phyloP scores from a whole-genome alignment of 768 basidiomycete genomes.

The Suillus lakei region DNA sequence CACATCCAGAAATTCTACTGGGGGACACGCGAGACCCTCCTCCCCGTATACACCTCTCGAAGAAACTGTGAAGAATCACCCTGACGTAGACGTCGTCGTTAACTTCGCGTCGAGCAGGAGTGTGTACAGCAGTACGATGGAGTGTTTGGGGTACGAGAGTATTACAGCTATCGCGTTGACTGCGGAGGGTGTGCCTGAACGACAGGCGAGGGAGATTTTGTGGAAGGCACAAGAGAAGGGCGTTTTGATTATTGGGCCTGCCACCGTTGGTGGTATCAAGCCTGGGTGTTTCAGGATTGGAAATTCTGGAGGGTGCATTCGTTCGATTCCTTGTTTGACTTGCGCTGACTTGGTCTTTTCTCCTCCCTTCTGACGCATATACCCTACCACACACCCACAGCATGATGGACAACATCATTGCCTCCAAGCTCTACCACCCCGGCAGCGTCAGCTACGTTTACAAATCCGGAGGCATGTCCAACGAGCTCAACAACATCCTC shows the following conservation, averaged over 20 bases:
- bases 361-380: too few species aligned
- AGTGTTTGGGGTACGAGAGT: conserved; percentile 67
- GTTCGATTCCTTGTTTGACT: background rate
- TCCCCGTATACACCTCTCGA: conserved; percentile 93
- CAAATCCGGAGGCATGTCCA: conserved; percentile 99
- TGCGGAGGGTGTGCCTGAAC: conserved; percentile 98
- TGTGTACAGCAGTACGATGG: conserved; percentile 93
- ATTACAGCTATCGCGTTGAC: conserved; percentile 80
- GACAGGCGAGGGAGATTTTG: conserved; percentile 95
- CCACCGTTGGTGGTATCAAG: conserved; percentile 99
- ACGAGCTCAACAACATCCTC: conserved; percentile 99
- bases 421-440: conserved; percentile 97
- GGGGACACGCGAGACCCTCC: conserved; percentile 98
- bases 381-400: conserved; percentile 46
- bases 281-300: conserved; percentile 99
- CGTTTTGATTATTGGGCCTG: conserved; percentile 94
- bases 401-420: conserved; percentile 99
- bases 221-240: conserved; percentile 84
- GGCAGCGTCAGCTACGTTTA: conserved; percentile 99
- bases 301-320: conserved; percentile 87
- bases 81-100: conserved; percentile 95
- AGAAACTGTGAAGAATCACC: conserved; percentile 93
- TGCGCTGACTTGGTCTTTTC: background rate
- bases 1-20: conserved; percentile 99
- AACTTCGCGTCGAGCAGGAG: conserved; percentile 96